phyloP scores from a whole-genome alignment of 2,329 filamentous ascomycete genomes.

The Neonectria punicea region DNA sequence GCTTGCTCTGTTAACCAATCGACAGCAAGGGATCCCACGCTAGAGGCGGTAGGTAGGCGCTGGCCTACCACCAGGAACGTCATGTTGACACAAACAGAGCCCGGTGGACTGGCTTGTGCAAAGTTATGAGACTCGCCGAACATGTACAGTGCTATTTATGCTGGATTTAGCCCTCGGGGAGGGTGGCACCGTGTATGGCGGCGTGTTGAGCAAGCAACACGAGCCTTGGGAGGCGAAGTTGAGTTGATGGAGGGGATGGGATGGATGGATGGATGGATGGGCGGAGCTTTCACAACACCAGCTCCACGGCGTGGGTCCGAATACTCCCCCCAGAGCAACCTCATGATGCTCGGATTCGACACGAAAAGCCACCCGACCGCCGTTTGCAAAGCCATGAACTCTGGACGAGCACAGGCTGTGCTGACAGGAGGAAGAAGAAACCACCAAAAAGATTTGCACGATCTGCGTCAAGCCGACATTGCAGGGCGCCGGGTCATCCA shows the following conservation, averaged over 20 bases:
- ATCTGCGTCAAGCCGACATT: slow-evolving; percentile 41
- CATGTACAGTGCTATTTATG: not conserved
- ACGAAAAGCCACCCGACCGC: not conserved
- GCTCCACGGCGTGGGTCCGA: slow-evolving; percentile 15
- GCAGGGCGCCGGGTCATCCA: slow-evolving; percentile 29
- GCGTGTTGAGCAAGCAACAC: slow-evolving; percentile 37
- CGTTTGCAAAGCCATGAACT: not conserved
- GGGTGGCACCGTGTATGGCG: slow-evolving; percentile 10
- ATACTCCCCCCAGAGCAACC: not conserved
- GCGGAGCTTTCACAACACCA: not conserved
- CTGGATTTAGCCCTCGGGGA: not conserved
- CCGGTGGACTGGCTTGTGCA: not conserved
- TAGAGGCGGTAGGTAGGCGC: slow-evolving; percentile 37
- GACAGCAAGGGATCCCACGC: slow-evolving; percentile 30
- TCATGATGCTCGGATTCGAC: not conserved
- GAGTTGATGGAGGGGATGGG: slow-evolving; percentile 28
- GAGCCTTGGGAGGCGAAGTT: slow-evolving; percentile 39
- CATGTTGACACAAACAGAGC: slow-evolving; percentile 12
- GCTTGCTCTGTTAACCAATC: slow-evolving; percentile 32
- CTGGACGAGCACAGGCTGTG: not conserved
- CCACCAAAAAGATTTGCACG: slow-evolving; percentile 8
- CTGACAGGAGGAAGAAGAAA: too few species aligned
- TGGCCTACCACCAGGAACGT: slow-evolving; percentile 21
- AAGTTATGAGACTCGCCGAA: not conserved
- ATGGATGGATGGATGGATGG: slow-evolving; percentile 28